phyloP scores from a whole-genome alignment of 2,329 filamentous ascomycete species.

The Ophiostoma montium region DNA sequence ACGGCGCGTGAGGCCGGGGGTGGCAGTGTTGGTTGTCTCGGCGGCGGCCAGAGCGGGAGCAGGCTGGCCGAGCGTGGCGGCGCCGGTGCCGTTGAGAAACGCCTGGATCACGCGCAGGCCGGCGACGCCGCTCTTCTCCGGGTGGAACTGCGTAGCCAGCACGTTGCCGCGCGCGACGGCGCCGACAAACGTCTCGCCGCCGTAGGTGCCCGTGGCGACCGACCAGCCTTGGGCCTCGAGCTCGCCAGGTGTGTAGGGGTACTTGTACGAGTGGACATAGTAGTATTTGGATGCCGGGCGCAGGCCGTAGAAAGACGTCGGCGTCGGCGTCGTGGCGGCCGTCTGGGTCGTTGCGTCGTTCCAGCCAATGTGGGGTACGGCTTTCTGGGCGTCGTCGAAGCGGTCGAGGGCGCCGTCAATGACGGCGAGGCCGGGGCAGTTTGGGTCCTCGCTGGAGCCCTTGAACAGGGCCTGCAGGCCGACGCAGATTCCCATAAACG shows the following conservation, averaged over 20 bases:
- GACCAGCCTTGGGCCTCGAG: slow-evolving; percentile 77
- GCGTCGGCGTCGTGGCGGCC: background rate
- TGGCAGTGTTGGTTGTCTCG: background rate
- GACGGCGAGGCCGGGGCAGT: slow-evolving; percentile 59
- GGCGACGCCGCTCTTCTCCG: slow-evolving; percentile 88
- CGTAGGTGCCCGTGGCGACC: slow-evolving; percentile 83
- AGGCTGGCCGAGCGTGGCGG: slow-evolving; percentile 30
- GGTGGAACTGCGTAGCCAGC: slow-evolving; percentile 91
- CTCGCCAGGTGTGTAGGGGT: slow-evolving; percentile 56
- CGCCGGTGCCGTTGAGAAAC: slow-evolving; percentile 63
- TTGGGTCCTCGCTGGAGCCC: slow-evolving; percentile 64
- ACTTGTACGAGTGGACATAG: slow-evolving; percentile 93
- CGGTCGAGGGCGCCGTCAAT: slow-evolving; percentile 57
- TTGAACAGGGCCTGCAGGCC: slow-evolving; percentile 83
- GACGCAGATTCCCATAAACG: slow-evolving; percentile 96
- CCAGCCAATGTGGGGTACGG: slow-evolving; percentile 98
- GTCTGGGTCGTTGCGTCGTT: slow-evolving; percentile 53
- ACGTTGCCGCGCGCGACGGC: slow-evolving; percentile 77
- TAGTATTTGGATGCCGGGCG: slow-evolving; percentile 85
- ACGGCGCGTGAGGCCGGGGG: slow-evolving; percentile 65
- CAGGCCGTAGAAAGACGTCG: slow-evolving; percentile 54
- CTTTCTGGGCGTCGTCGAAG: slow-evolving; percentile 66
- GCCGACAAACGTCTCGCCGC: slow-evolving; percentile 78
- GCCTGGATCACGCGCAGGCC: slow-evolving; percentile 72
- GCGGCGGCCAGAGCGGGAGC: background rate